Evolutionary conservation across 441 rosid genomes (phyloP).

Genomic region (Adansonia madagascariensis): DNA sequence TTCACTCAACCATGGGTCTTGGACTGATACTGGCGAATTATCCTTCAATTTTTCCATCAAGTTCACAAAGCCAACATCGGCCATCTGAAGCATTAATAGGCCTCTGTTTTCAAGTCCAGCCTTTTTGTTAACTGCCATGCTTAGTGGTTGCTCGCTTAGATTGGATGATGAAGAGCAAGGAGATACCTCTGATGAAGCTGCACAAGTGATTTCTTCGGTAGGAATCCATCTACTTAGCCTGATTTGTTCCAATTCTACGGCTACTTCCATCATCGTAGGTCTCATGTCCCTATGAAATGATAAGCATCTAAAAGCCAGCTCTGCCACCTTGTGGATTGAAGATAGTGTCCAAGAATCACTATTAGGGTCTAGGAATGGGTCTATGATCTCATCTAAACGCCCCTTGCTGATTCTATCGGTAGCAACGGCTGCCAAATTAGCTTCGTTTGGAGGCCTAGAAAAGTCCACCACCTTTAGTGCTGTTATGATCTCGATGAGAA

Average conservation of each 20-base stretch:
- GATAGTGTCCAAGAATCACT: constrained; percentile 63
- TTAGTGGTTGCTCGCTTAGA: constrained; percentile 41
- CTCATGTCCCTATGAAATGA: constrained; percentile 80
- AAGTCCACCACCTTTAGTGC: constrained; percentile 83
- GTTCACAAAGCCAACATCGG: constrained; percentile 20
- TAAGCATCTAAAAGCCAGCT: constrained; percentile 81
- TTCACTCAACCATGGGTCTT: constrained; percentile 54
- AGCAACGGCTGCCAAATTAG: constrained; percentile 76
- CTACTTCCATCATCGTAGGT: constrained; percentile 87
- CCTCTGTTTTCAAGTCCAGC: constrained; percentile 20
- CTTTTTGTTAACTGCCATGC: constrained; percentile 23
- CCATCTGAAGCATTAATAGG: constrained; percentile 15
- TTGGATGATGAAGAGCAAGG: constrained; percentile 40
- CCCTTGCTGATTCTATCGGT: constrained; percentile 71
- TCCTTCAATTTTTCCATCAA: constrained; percentile 34
- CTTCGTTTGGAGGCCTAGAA: constrained; percentile 63
- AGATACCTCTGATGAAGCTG: constrained; percentile 31
- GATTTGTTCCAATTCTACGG: constrained; percentile 73
- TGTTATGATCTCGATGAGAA: constrained; percentile 80
- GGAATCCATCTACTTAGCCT: constrained; percentile 44
- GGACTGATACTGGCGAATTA: constrained; percentile 47
- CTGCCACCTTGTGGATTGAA: constrained; percentile 73
- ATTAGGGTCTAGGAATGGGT: constrained; percentile 57
- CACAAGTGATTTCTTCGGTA: constrained; percentile 31
- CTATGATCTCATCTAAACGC: constrained; percentile 67